Evolutionary conservation across 169 alveolate species (phyloP).

Genomic region (Plasmodium yoelii): DNA sequence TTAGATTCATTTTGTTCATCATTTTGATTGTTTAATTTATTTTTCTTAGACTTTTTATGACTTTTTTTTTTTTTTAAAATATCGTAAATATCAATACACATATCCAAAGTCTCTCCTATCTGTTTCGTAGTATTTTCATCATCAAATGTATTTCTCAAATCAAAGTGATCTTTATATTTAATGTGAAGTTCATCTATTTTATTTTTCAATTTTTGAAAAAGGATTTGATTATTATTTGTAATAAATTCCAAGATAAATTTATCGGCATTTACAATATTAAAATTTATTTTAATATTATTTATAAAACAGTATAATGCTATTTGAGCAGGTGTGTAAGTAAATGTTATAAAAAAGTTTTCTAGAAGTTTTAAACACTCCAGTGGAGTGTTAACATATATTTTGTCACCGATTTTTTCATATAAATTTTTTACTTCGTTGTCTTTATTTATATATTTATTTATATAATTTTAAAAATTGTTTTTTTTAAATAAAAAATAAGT

Average conservation of each 20-base stretch:
- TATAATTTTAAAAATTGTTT: slow-evolving; percentile 49
- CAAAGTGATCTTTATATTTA: slow-evolving; percentile 44
- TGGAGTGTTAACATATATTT: slow-evolving; percentile 33
- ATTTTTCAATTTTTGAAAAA: slow-evolving; percentile 61
- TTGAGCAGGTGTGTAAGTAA: slow-evolving; percentile 65
- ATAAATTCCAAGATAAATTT: slow-evolving; percentile 54
- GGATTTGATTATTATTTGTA: slow-evolving; percentile 71
- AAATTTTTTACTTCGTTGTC: slow-evolving; percentile 45
- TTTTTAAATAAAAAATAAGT: slow-evolving; percentile 56
- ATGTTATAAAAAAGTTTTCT: slow-evolving; percentile 43
- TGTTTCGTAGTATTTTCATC: slow-evolving; percentile 71
- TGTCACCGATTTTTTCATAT: slow-evolving; percentile 27
- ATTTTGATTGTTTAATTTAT: slow-evolving; percentile 32
- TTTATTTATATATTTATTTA: slow-evolving; percentile 52
- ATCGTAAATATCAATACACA: slow-evolving; percentile 54
- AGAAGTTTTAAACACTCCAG: slow-evolving; percentile 48
- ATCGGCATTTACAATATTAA: slow-evolving; percentile 60
- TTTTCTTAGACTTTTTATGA: slow-evolving; percentile 6
- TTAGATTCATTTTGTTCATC: slow-evolving; percentile 12
- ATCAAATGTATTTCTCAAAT: slow-evolving; percentile 67
- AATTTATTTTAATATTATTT: slow-evolving; percentile 64
- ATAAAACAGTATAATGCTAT: slow-evolving; percentile 67
- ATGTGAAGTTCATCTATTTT: slow-evolving; percentile 56
- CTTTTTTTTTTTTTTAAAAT: slow-evolving; percentile 3
- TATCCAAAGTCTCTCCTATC: slow-evolving; percentile 62